These are phyloP conservation scores for Saccharomycopsis sp. DNA, from an alignment of 805 yeast species.

Conservation along the genomic window DNA sequence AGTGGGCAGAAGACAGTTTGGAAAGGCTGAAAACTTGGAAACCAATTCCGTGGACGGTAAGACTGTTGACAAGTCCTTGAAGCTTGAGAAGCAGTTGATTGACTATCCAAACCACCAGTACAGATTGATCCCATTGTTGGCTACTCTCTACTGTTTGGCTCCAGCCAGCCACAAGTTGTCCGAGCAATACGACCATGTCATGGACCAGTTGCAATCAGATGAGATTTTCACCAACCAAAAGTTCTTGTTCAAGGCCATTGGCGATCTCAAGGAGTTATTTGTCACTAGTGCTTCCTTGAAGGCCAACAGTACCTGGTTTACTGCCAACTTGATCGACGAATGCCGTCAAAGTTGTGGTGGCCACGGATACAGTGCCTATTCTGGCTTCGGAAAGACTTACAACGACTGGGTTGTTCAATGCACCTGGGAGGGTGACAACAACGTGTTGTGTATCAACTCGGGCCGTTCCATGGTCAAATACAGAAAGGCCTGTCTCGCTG, in stretches of 20 bases:
- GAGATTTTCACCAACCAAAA: constrained; percentile 32
- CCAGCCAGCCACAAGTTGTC: constrained; percentile 52
- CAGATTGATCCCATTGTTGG: constrained; percentile 77
- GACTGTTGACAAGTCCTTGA: constrained; percentile 6
- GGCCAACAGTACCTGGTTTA: constrained; percentile 84
- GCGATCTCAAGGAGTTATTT: constrained; percentile 68
- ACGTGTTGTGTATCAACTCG: constrained; percentile 72
- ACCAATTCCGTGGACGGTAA: constrained; percentile 7
- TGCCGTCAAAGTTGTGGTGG: constrained; percentile 95
- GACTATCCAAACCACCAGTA: constrained; percentile 88
- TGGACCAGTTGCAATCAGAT: constrained; percentile 41
- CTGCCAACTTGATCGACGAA: constrained; percentile 76
- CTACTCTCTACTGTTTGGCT: constrained; percentile 69
- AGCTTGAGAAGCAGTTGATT: constrained; percentile 62
- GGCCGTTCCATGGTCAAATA: constrained; percentile 62
- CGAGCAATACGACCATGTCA: constrained; percentile 31
- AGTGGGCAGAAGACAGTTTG: constrained; percentile 83
- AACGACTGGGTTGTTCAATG: constrained; percentile 96
- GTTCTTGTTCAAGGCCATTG: constrained; percentile 37
- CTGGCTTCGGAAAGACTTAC: constrained; percentile 84
- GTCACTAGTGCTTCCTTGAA: constrained; percentile 82
- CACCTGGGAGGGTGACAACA: constrained; percentile 98
- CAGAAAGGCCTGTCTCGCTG: constrained; percentile 33
- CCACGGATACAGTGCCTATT: constrained; percentile 90
- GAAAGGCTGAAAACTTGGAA: constrained; percentile 34